These are phyloP conservation scores for Suillus fuscotomentosus DNA, from an alignment of 768 basidiomycete genomes.

Conservation along the genomic window DNA sequence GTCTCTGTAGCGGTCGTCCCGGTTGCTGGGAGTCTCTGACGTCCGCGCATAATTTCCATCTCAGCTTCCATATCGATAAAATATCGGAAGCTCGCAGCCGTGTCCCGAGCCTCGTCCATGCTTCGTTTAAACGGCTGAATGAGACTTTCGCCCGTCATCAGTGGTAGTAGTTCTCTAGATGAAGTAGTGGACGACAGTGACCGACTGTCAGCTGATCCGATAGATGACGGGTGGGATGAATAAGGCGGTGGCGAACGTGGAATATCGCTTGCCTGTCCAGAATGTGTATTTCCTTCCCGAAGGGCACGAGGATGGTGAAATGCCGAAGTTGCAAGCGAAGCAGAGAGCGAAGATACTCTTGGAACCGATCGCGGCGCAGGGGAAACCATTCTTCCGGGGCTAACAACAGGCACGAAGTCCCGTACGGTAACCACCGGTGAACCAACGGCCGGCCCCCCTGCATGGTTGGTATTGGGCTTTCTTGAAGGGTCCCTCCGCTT, in stretches of 20 bases:
- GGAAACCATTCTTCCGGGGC: slow-evolving; percentile 36
- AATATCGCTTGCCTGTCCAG: slow-evolving; percentile 15
- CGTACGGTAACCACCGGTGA: slow-evolving; percentile 42
- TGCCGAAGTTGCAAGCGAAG: slow-evolving; percentile 59
- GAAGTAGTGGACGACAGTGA: slow-evolving; percentile 16
- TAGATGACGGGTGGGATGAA: slow-evolving; percentile 34
- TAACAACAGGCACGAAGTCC: slow-evolving; percentile 54
- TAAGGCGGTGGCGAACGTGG: slow-evolving; percentile 33
- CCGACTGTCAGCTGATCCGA: slow-evolving; percentile 23
- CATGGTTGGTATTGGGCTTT: slow-evolving; percentile 17
- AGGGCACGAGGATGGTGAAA: slow-evolving; percentile 52
- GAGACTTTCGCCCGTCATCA: slow-evolving; percentile 23
- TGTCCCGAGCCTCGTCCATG: slow-evolving; percentile 46
- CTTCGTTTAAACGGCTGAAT: slow-evolving; percentile 41
- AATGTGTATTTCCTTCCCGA: slow-evolving; percentile 17
- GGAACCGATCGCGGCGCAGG: slow-evolving; percentile 35
- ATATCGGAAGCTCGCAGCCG: slow-evolving; percentile 47
- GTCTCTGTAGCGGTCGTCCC: slow-evolving; percentile 2
- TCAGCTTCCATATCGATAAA: slow-evolving; percentile 44
- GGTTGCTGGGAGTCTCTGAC: slow-evolving; percentile 16
- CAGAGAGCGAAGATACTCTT: slow-evolving; percentile 62
- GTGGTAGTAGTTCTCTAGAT: slow-evolving; percentile 21
- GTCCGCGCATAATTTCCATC: slow-evolving; percentile 25
- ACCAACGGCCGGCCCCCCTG: slow-evolving; percentile 26
- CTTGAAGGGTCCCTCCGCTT: slow-evolving; percentile 20